phyloP scores from a whole-genome alignment of 148 eudicot species.

The Suaeda aralocaspica region DNA sequence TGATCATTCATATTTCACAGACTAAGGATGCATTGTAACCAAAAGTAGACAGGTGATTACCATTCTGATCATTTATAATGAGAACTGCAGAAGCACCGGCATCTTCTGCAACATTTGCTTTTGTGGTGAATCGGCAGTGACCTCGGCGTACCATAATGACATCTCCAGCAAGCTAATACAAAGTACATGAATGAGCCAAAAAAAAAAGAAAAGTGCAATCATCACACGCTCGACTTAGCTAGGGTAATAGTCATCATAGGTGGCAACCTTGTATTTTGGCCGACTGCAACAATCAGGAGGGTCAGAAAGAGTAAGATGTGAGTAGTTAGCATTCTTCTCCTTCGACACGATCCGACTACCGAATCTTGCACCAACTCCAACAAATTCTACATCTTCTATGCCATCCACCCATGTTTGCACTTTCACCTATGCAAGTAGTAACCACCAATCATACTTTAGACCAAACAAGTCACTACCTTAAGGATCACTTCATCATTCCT shows the following conservation, averaged over 20 bases:
- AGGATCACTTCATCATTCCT: no score
- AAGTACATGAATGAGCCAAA: slow-evolving; percentile 8
- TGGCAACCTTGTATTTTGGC: slow-evolving; percentile 61
- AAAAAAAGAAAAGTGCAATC: not conserved
- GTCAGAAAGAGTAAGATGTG: slow-evolving; percentile 49
- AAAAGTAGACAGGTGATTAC: no score
- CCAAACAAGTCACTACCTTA: not conserved
- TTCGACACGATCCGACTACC: slow-evolving; percentile 61
- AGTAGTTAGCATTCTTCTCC: slow-evolving; percentile 71
- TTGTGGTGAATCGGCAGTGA: slow-evolving; percentile 76
- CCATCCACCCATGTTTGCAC: slow-evolving; percentile 88
- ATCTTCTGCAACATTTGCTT: slow-evolving; percentile 79
- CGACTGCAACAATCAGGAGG: slow-evolving; percentile 74
- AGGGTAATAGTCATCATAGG: slow-evolving; percentile 13
- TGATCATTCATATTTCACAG: no score
- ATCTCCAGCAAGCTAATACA: slow-evolving; percentile 65
- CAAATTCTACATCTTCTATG: slow-evolving; percentile 56
- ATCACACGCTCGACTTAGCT: not conserved
- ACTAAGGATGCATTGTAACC: no score
- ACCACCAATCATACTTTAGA: not conserved
- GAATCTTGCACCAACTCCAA: slow-evolving; percentile 90
- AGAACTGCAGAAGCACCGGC: slow-evolving; percentile 93
- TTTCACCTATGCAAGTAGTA: slow-evolving; percentile 52
- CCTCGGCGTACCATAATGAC: slow-evolving; percentile 80
- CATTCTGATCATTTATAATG: slow-evolving; percentile 69